Evolutionary conservation across 345 rosid genomes (phyloP).

Genomic region (Triadica sebifera): DNA sequence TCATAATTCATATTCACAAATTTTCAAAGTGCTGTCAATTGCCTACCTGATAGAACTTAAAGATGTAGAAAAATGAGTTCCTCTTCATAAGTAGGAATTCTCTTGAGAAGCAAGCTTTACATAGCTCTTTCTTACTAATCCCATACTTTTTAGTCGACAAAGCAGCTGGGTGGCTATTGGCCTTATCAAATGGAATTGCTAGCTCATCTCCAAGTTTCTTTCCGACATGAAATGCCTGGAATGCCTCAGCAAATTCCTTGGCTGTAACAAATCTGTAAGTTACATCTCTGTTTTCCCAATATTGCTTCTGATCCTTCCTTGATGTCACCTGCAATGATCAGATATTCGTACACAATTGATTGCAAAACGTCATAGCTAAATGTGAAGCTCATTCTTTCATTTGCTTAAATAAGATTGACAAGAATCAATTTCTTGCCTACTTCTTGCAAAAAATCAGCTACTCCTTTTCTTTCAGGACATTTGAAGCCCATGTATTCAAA

Average conservation of each 20-base stretch:
- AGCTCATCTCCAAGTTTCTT: conserved; percentile 41
- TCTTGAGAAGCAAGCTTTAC: conserved; percentile 60
- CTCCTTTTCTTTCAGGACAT: conserved; percentile 67
- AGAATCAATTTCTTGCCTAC: conserved; percentile 19
- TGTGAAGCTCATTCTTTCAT: background rate
- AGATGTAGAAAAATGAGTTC: conserved; percentile 41
- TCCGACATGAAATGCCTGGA: conserved; percentile 39
- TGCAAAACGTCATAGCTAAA: background rate
- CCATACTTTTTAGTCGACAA: conserved; percentile 48
- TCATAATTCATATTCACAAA: background rate
- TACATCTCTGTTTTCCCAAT: conserved; percentile 39
- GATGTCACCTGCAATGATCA: conserved; percentile 45
- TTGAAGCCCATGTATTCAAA: conserved; percentile 63
- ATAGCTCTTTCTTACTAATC: conserved; percentile 48
- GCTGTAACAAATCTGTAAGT: conserved; percentile 48
- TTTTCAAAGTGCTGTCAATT: background rate
- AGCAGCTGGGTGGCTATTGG: conserved; percentile 36
- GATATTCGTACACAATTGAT: background rate
- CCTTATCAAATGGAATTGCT: conserved; percentile 35
- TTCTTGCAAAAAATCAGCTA: conserved; percentile 76
- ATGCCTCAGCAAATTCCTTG: conserved; percentile 37
- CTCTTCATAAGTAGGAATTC: conserved; percentile 61
- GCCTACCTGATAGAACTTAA: conserved; percentile 43
- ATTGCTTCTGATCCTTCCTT: conserved; percentile 62
- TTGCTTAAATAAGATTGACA: background rate